phyloP scores from a whole-genome alignment of 1,284 basidiomycete genomes.

The Xanthoconium separans region DNA sequence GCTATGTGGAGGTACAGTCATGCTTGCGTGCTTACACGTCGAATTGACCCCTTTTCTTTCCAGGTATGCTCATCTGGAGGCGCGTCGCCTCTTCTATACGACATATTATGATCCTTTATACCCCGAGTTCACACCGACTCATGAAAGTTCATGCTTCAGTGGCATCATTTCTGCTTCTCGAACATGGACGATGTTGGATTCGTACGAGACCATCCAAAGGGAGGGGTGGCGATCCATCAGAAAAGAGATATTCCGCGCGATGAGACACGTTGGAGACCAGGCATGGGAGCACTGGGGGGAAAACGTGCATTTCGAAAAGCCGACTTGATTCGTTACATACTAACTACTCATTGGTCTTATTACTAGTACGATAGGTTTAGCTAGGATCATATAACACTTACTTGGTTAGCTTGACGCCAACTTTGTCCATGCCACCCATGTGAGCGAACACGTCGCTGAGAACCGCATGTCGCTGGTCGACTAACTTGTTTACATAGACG shows the following conservation, averaged over 20 bases:
- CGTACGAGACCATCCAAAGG: constrained; percentile 29
- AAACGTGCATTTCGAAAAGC: constrained; percentile 27
- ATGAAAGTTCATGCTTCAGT: constrained; percentile 20
- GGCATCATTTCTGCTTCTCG: constrained; percentile 23
- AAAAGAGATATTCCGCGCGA: constrained; percentile 22
- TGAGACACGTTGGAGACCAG: constrained; percentile 27
- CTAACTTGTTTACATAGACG: constrained; percentile 46
- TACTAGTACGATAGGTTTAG: constrained; percentile 14
- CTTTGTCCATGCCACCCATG: constrained; percentile 26
- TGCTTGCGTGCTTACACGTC: neutral
- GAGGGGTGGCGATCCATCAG: constrained; percentile 31
- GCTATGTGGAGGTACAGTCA: constrained; percentile 37
- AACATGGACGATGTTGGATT: constrained; percentile 30
- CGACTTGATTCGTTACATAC: constrained; percentile 24
- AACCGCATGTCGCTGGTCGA: neutral
- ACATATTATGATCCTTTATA: constrained; percentile 75
- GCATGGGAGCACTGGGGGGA: constrained; percentile 36
- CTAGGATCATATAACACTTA: constrained; percentile 12
- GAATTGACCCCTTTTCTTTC: constrained; percentile 5
- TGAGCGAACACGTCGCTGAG: constrained; percentile 11
- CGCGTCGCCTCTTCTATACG: constrained; percentile 48
- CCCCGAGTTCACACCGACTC: constrained; percentile 53
- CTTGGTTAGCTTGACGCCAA: neutral
- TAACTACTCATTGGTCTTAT: constrained; percentile 18
- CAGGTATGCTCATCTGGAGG: constrained; percentile 41